phyloP scores from a whole-genome alignment of 108 stramenopile genomes.

The Nitzschia inconspicua region DNA sequence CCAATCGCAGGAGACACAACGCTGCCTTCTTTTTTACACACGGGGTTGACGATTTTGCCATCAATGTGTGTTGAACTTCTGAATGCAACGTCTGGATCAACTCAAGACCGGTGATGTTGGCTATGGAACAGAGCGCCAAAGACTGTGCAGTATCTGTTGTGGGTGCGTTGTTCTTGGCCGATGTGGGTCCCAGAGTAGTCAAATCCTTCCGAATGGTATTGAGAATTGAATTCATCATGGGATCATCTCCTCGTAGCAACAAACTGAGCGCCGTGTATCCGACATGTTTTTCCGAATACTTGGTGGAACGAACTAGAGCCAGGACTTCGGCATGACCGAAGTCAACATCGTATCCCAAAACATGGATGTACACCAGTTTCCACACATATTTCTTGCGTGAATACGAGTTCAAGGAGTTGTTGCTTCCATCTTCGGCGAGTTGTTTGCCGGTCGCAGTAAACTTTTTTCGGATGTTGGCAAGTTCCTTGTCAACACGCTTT shows the following conservation, averaged over 20 bases:
- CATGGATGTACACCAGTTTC: constrained; percentile 98
- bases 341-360: constrained; percentile 98
- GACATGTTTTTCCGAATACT: constrained; percentile 93
- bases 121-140: constrained; percentile 78
- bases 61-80: constrained; percentile 84
- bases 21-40: constrained; percentile 95
- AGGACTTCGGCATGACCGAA: constrained; percentile 97
- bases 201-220: constrained; percentile 88
- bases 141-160: constrained; percentile 73
- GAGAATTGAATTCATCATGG: constrained; percentile 82
- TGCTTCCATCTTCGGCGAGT: constrained; percentile 69
- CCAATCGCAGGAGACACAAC: constrained; percentile 86
- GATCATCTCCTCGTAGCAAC: constrained; percentile 85
- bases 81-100: constrained; percentile 83
- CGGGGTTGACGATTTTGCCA: constrained; percentile 79
- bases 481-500: constrained; percentile 93
- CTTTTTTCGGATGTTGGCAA: constrained; percentile 98
- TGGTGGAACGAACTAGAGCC: constrained; percentile 80
- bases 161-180: constrained; percentile 52
- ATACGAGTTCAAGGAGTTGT: constrained; percentile 82
- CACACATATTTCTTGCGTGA: constrained; percentile 98
- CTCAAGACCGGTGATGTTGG: constrained; percentile 85
- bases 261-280: constrained; percentile 94
- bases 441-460: constrained; percentile 82
- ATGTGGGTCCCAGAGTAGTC: constrained; percentile 45